Conservation (phyloP, 805 yeast genomes). For the Teunomyces lycoperdinae region DNA sequence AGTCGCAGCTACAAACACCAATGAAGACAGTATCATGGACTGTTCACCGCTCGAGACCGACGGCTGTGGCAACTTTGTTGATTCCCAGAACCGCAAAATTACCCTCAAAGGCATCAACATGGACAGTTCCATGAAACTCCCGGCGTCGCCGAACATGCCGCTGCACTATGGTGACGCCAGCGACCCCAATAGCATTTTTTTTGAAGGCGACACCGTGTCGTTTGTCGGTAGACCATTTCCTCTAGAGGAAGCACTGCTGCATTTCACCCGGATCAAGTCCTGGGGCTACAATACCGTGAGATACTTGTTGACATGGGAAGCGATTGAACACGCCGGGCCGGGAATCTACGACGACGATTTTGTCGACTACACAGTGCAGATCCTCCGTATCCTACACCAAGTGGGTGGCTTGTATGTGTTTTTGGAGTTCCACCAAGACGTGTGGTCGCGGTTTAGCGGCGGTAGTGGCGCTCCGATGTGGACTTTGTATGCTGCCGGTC, state of each 20-base stretch:
- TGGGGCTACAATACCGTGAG: slow-evolving; percentile 83
- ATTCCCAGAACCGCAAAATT: slow-evolving; percentile 58
- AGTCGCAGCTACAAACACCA: slow-evolving; percentile 10
- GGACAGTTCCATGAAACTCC: slow-evolving; percentile 72
- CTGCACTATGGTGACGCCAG: slow-evolving; percentile 38
- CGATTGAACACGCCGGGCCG: slow-evolving; percentile 86
- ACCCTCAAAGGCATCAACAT: slow-evolving; percentile 77
- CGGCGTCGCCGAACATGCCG: slow-evolving; percentile 52
- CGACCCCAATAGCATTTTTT: slow-evolving; percentile 46
- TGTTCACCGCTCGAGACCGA: slow-evolving; percentile 33
- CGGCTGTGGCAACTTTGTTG: slow-evolving; percentile 54
- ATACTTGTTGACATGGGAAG: slow-evolving; percentile 86
- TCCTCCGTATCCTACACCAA: slow-evolving; percentile 54
- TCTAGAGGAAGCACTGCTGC: slow-evolving; percentile 65
- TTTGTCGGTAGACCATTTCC: slow-evolving; percentile 84
- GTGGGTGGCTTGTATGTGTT: slow-evolving; percentile 77
- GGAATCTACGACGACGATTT: slow-evolving; percentile 76
- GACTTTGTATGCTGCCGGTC: slow-evolving; percentile 87
- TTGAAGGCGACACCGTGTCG: slow-evolving; percentile 71
- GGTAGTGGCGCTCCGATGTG: slow-evolving; percentile 95
- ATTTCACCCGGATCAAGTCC: slow-evolving; percentile 65
- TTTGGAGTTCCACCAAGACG: slow-evolving; percentile 91
- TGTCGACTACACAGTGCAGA: slow-evolving; percentile 62
- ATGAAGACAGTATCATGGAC: slow-evolving; percentile 9
- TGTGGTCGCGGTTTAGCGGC: slow-evolving; percentile 85